Conservation (phyloP, 768 basidiomycete genomes). For the Chalciporus piperatus region DNA sequence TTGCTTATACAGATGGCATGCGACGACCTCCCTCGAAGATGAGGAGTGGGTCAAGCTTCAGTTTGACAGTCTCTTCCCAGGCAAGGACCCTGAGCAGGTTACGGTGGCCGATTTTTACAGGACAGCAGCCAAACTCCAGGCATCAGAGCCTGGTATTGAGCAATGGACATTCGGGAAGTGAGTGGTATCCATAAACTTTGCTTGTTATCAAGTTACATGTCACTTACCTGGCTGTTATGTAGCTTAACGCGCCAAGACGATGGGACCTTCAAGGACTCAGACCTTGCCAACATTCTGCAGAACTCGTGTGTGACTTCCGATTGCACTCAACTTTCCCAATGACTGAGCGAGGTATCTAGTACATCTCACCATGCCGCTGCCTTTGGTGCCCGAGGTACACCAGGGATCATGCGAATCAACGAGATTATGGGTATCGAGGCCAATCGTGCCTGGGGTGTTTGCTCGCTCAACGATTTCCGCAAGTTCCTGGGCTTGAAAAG, state of each 20-base stretch:
- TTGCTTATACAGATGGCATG: constrained; percentile 82
- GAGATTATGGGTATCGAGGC: constrained; percentile 86
- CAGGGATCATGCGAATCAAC: constrained; percentile 68
- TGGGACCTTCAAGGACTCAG: constrained; percentile 62
- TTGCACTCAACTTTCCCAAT: not conserved
- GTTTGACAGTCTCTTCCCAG: constrained; percentile 53
- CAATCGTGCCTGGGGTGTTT: constrained; percentile 75
- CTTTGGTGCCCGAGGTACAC: constrained; percentile 77
- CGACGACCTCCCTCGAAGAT: constrained; percentile 70
- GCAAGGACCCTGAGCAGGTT: constrained; percentile 47
- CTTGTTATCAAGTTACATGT: not conserved
- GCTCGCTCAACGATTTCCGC: constrained; percentile 82
- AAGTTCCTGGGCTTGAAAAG: constrained; percentile 78
- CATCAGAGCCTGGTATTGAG: constrained; percentile 42
- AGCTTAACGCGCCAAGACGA: constrained; percentile 62
- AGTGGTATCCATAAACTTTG: constrained; percentile 11
- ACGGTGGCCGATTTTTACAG: constrained; percentile 50
- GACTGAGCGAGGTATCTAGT: constrained; percentile 32
- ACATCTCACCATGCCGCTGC: constrained; percentile 69
- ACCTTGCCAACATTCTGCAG: constrained; percentile 65
- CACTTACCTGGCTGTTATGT: constrained; percentile 6
- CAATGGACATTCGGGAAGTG: constrained; percentile 71
- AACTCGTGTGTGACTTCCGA: constrained; percentile 50
- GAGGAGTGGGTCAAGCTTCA: constrained; percentile 62
- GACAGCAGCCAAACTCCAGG: constrained; percentile 39